Conservation (phyloP, 208 protist species). For the Wallacemonas sp. region DNA sequence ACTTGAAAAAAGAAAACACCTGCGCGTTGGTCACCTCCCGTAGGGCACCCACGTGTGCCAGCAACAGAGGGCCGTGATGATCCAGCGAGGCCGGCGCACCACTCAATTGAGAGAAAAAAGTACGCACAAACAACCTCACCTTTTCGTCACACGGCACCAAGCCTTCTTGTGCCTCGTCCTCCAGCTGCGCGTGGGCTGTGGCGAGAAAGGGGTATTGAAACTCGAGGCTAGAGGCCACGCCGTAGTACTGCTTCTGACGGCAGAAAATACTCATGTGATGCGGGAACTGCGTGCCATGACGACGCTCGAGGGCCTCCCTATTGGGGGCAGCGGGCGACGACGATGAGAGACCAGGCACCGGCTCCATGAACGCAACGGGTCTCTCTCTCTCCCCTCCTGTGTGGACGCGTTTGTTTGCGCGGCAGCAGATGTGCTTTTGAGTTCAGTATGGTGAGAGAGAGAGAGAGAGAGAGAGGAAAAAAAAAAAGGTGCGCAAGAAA, state of each 20-base stretch:
- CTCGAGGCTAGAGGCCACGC: slow-evolving; percentile 1
- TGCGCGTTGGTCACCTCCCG: slow-evolving; percentile 3
- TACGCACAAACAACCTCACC: background rate
- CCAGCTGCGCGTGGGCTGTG: too few species aligned
- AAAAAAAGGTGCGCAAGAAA: background rate
- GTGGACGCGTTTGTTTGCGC: background rate
- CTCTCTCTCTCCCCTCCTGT: too few species aligned
- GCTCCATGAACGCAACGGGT: too few species aligned
- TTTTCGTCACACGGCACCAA: too few species aligned
- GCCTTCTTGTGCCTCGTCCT: too few species aligned
- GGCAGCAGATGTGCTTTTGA: background rate
- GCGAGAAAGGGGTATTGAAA: slow-evolving; percentile 19
- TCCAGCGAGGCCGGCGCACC: slow-evolving; percentile 9
- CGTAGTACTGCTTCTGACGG: slow-evolving; percentile 25
- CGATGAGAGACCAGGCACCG: too few species aligned
- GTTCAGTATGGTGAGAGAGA: background rate
- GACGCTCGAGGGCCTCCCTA: background rate
- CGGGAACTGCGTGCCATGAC: slow-evolving; percentile 3
- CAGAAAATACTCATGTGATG: slow-evolving; percentile 11
- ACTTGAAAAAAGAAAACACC: background rate
- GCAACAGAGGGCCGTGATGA: slow-evolving; percentile 12
- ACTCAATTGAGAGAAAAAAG: background rate
- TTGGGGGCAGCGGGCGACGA: too few species aligned
- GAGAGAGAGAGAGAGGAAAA: slow-evolving; percentile 1
- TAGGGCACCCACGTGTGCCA: background rate